Evolutionary conservation across 306 rosid genomes (phyloP).

Genomic region (Cucurbita moschata): DNA sequence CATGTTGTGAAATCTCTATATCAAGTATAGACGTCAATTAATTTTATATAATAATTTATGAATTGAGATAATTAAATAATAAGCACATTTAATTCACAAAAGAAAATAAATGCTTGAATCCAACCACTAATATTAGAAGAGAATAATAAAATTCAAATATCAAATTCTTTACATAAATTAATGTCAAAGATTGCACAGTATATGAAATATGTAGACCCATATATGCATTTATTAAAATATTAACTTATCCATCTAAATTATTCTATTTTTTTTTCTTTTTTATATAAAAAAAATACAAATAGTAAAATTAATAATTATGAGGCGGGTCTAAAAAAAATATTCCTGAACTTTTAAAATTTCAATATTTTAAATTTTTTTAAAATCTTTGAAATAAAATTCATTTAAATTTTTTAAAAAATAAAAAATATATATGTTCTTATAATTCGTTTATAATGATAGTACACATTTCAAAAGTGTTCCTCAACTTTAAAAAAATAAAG

Average conservation of each 20-base stretch:
- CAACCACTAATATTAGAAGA: slow-evolving; percentile 5
- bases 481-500: too few species aligned
- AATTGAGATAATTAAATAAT: background rate
- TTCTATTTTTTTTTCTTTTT: background rate
- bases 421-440: too few species aligned
- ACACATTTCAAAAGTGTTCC: too few species aligned
- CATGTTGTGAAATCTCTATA: background rate
- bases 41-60: background rate
- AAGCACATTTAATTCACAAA: background rate
- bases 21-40: background rate
- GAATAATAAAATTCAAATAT: background rate
- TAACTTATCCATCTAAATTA: slow-evolving; percentile 5
- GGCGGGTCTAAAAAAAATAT: too few species aligned
- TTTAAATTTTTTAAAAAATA: too few species aligned
- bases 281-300: too few species aligned
- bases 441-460: too few species aligned
- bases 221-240: slow-evolving; percentile 2
- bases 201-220: slow-evolving; percentile 20
- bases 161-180: slow-evolving; percentile 1
- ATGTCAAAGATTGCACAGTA: slow-evolving; percentile 11
- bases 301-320: too few species aligned
- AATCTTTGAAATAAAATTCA: too few species aligned
- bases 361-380: too few species aligned
- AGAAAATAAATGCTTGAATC: background rate
- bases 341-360: too few species aligned